Percentiles rank a stretch among this genome's conserved stretches.
These are phyloP conservation scores for Symbiodinium pilosum DNA, from an alignment of 73 alveolate genomes.

Conservation along the genomic window DNA sequence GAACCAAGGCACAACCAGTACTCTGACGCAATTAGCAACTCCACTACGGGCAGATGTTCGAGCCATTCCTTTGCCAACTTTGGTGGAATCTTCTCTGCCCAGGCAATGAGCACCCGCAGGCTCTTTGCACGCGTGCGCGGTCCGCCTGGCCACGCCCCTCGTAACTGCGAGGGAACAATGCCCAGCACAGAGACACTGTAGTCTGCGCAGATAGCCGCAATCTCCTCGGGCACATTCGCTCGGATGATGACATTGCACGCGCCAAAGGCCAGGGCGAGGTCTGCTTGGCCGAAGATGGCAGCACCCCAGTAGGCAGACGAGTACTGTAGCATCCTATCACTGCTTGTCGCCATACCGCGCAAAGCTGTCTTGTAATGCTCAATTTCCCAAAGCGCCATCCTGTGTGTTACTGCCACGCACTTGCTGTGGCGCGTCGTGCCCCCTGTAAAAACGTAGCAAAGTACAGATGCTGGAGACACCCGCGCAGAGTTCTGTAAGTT, in stretches of 20 bases:
- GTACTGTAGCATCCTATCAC: conserved; percentile 41
- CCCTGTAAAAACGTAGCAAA: conserved; percentile 10
- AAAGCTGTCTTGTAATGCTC: conserved; percentile 30
- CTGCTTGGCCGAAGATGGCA: conserved; percentile 74
- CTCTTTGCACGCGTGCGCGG: conserved; percentile 1
- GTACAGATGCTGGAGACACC: neutral
- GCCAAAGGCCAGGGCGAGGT: conserved; percentile 84
- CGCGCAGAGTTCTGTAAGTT: neutral
- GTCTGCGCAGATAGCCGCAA: neutral
- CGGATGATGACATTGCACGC: conserved; percentile 66
- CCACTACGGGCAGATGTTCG: conserved; percentile 42
- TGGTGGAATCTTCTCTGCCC: conserved; percentile 70
- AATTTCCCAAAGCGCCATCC: conserved; percentile 75
- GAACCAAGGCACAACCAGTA: conserved; percentile 64
- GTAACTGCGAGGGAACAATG: conserved; percentile 59
- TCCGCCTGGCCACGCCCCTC: conserved; percentile 65
- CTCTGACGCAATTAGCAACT: conserved; percentile 68
- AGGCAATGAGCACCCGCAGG: conserved; percentile 36
- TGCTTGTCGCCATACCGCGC: neutral
- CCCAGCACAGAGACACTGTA: conserved; percentile 46
- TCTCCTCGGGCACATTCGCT: conserved; percentile 51
- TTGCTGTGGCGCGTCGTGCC: conserved; percentile 32
- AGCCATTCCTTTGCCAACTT: conserved; percentile 45
- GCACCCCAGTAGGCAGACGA: conserved; percentile 87
- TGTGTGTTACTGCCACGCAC: conserved; percentile 87